phyloP scores from a whole-genome alignment of 2,329 filamentous ascomycete species.

The Aspergillus nomiae region DNA sequence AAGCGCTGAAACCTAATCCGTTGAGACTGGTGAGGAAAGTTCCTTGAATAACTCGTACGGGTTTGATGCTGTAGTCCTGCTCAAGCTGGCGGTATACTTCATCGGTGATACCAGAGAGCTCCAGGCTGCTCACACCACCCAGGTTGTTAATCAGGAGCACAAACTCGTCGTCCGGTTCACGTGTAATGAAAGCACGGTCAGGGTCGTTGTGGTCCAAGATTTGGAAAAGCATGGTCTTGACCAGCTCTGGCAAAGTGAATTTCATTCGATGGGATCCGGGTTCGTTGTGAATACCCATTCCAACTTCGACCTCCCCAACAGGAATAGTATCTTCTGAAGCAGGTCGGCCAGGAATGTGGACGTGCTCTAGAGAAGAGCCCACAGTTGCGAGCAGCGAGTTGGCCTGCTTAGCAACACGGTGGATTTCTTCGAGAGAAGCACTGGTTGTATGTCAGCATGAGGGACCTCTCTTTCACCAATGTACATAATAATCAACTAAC shows the following conservation, averaged over 20 bases:
- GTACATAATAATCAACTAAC: slow-evolving; percentile 32
- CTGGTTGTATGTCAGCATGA: slow-evolving; percentile 20
- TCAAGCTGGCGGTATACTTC: slow-evolving; percentile 65
- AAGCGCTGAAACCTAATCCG: slow-evolving; percentile 70
- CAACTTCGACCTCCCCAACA: slow-evolving; percentile 64
- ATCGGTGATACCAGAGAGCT: slow-evolving; percentile 67
- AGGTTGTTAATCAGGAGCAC: slow-evolving; percentile 71
- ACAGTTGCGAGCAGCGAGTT: slow-evolving; percentile 81
- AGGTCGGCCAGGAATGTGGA: slow-evolving; percentile 84
- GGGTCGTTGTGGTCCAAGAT: slow-evolving; percentile 63
- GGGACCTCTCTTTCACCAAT: background rate
- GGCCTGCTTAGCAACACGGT: slow-evolving; percentile 68
- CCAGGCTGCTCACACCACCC: slow-evolving; percentile 67
- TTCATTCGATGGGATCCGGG: slow-evolving; percentile 56
- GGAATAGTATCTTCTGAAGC: slow-evolving; percentile 54
- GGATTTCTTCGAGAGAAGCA: slow-evolving; percentile 68
- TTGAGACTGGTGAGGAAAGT: slow-evolving; percentile 75
- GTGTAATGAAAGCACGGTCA: slow-evolving; percentile 64
- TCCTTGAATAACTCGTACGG: slow-evolving; percentile 63
- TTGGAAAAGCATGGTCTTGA: slow-evolving; percentile 66
- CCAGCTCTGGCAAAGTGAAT: slow-evolving; percentile 51
- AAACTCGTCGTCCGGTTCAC: slow-evolving; percentile 60
- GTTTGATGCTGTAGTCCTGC: slow-evolving; percentile 60
- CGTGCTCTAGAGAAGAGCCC: slow-evolving; percentile 81
- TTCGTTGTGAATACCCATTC: slow-evolving; percentile 75